Evolutionary conservation across 495 filamentous ascomycete species (phyloP).

Genomic region (Podospora fimiseda): DNA sequence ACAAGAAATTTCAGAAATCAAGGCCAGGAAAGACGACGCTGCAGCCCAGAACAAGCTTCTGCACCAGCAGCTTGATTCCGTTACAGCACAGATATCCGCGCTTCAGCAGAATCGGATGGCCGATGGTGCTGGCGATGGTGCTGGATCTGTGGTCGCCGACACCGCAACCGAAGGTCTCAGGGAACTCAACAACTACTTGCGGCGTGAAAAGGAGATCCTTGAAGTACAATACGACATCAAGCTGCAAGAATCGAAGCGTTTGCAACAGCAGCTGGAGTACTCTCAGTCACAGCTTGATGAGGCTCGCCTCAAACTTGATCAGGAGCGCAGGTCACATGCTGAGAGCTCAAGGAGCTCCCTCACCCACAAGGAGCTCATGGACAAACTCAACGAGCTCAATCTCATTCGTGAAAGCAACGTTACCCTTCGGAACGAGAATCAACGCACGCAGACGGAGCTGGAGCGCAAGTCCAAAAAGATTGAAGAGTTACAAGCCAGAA

Average conservation of each 20-base stretch:
- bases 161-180: conserved; percentile 65
- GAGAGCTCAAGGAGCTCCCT: conserved; percentile 63
- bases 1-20: conserved; percentile 70
- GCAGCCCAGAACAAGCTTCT: conserved; percentile 80
- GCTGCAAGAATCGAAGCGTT: conserved; percentile 72
- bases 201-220: conserved; percentile 96
- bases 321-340: conserved; percentile 72
- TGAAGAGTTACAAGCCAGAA: conserved; percentile 63
- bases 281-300: conserved; percentile 81
- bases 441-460: conserved; percentile 67
- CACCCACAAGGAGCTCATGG: conserved; percentile 81
- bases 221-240: conserved; percentile 90
- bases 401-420: conserved; percentile 88
- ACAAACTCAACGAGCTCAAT: conserved; percentile 91
- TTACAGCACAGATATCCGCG: conserved; percentile 67
- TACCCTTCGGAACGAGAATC: conserved; percentile 76
- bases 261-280: conserved; percentile 86
- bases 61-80: conserved; percentile 78
- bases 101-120: conserved; percentile 66
- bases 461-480: conserved; percentile 67
- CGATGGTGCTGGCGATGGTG: conserved; percentile 36
- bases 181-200: conserved; percentile 81
- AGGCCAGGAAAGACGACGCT: conserved; percentile 70
- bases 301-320: conserved; percentile 72
- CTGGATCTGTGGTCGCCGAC: conserved; percentile 35